A percentile compares a stretch with the other conserved stretches of the same genome.
Evolutionary conservation across 2,329 filamentous ascomycete genomes (phyloP).

Genomic region (Mycogone perniciosa): DNA sequence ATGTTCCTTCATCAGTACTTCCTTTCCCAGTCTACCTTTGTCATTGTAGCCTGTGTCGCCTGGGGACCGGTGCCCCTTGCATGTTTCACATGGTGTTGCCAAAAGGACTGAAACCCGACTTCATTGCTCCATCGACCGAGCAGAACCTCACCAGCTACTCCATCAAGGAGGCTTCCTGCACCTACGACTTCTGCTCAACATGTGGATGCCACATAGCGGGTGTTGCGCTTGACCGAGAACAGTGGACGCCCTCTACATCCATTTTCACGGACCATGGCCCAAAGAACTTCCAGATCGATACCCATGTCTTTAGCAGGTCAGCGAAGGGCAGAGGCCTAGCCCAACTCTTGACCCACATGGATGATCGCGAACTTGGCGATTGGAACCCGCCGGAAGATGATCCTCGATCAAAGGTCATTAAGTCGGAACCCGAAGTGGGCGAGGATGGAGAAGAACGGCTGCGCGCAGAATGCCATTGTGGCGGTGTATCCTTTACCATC

Average conservation of each 20-base stretch:
- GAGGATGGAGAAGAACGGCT: slow-evolving; percentile 33
- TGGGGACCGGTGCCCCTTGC: slow-evolving; percentile 35
- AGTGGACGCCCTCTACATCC: slow-evolving; percentile 35
- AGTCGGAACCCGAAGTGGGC: slow-evolving; percentile 26
- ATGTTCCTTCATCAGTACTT: slow-evolving; percentile 31
- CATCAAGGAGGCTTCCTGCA: slow-evolving; percentile 22
- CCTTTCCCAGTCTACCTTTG: slow-evolving; percentile 39
- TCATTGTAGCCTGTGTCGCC: slow-evolving; percentile 40
- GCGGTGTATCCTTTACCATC: slow-evolving; percentile 41
- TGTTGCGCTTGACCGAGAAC: slow-evolving; percentile 23
- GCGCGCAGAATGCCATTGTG: slow-evolving; percentile 40
- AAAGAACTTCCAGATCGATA: slow-evolving; percentile 28
- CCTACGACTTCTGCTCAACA: slow-evolving; percentile 38
- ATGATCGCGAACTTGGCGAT: slow-evolving; percentile 23
- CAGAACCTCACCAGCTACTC: slow-evolving; percentile 32
- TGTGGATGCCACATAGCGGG: slow-evolving; percentile 42
- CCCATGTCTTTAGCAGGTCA: slow-evolving; percentile 32
- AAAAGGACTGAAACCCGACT: slow-evolving; percentile 28
- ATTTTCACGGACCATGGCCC: slow-evolving; percentile 34
- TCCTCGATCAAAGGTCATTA: slow-evolving; percentile 21
- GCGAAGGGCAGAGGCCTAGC: slow-evolving; percentile 32
- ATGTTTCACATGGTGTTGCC: slow-evolving; percentile 37
- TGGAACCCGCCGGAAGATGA: slow-evolving; percentile 31
- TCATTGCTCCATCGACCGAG: slow-evolving; percentile 34
- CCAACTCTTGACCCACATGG: slow-evolving; percentile 28